These are phyloP conservation scores for Puccinia novopanici DNA, from an alignment of 1,284 basidiomycete species.

Conservation along the genomic window DNA sequence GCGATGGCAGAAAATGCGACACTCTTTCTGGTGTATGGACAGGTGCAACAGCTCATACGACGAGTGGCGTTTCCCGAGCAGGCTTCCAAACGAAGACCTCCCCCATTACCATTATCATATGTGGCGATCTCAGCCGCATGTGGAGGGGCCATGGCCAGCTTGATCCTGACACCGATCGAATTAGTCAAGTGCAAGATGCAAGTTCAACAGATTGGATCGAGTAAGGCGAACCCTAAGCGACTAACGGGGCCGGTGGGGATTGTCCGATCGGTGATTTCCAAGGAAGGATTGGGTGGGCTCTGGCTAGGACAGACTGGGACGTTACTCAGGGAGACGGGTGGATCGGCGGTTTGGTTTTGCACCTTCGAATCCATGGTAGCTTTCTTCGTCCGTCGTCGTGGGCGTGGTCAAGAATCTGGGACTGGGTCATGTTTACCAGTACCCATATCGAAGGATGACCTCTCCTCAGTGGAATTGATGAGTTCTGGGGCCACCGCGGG, in stretches of 20 bases:
- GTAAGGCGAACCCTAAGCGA: slow-evolving; percentile 44
- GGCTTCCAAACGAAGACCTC: slow-evolving; percentile 51
- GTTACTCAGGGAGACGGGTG: slow-evolving; percentile 82
- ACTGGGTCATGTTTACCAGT: slow-evolving; percentile 51
- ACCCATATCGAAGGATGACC: slow-evolving; percentile 65
- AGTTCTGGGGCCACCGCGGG: slow-evolving; percentile 83
- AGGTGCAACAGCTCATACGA: slow-evolving; percentile 72
- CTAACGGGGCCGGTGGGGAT: slow-evolving; percentile 72
- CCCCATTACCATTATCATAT: slow-evolving; percentile 66
- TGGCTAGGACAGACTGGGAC: slow-evolving; percentile 87
- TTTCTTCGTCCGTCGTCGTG: slow-evolving; percentile 66
- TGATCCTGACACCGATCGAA: slow-evolving; percentile 86
- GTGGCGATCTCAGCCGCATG: slow-evolving; percentile 75
- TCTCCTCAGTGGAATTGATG: slow-evolving; percentile 78
- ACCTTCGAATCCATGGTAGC: slow-evolving; percentile 75
- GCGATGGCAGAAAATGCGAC: slow-evolving; percentile 88
- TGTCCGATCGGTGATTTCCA: slow-evolving; percentile 68
- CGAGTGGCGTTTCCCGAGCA: slow-evolving; percentile 19
- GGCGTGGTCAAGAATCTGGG: slow-evolving; percentile 57
- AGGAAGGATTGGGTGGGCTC: slow-evolving; percentile 72
- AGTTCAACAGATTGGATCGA: slow-evolving; percentile 67
- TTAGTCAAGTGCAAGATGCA: slow-evolving; percentile 95
- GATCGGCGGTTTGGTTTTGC: slow-evolving; percentile 81
- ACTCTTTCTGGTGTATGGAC: slow-evolving; percentile 81
- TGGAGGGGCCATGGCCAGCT: slow-evolving; percentile 77